Evolutionary conservation across 1,139 yeast species (phyloP), one percentile per base, ranked within the genome.

Genomic region (Zhuliangozyma parablackwelliae): DNA sequence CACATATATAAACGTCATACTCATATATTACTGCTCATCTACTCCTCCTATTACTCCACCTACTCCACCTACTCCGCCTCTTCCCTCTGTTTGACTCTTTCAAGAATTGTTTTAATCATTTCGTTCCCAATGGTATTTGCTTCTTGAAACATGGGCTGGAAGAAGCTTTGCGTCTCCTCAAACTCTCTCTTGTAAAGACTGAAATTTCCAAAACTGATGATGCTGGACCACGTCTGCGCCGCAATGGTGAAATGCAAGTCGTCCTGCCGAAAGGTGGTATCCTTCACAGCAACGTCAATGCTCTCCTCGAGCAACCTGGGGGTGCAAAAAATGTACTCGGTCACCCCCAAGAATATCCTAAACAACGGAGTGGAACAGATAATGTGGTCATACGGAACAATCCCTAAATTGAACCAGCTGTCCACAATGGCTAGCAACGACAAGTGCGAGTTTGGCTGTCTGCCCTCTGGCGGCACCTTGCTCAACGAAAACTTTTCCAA

Each of bases 351-450:
- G 62, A 94, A 88, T 32, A 92, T 88, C 54, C 98, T 73, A 57
- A 90, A 92, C 29, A 70, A 53, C 26, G 98, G 98, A 0, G 98
- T 92, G 1, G 97, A 88, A 56, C 98, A 92, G 45, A 92, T 90
- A 64, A 90, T 90, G 59, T 92, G 98, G 56, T 90, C 97, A 54
- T 92, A 90, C 2, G 98, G 98, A 16, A 85, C 81, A 31, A 92
- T 88, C 1, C 84, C 85, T 34, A 88, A 63, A 46, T 82, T 81
- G 51, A 73, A 75, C 98, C 98, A 92, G 54, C 95, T 83, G 59
- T 92, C 98, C 2, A 88, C 97, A 36, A 92, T 89, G 1, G 95
- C 95, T 39, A 92, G 65, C 32, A 92, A 62, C 3, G 96, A 84
- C 38, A 92, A 64, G 58, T 92, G 98, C 2, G 96, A 87, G 59